Evolutionary conservation across 1,139 yeast species (phyloP).

Genomic region (Eremothecium cymbalariae): DNA sequence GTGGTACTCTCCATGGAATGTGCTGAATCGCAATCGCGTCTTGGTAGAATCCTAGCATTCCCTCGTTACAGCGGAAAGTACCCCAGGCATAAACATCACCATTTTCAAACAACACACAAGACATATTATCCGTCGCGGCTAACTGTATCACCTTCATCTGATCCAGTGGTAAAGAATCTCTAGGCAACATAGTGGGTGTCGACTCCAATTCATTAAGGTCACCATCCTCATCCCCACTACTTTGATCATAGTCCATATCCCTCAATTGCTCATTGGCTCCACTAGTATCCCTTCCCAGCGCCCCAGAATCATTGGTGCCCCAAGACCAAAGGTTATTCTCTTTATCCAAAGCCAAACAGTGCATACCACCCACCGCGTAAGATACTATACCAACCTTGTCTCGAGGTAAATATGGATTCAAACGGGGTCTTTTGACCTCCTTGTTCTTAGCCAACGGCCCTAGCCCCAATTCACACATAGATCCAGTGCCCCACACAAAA

Average conservation of each 20-base stretch:
- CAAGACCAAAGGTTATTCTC: constrained; percentile 82
- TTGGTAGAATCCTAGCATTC: constrained; percentile 68
- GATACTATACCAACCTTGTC: constrained; percentile 67
- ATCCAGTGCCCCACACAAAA: constrained; percentile 93
- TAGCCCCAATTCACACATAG: constrained; percentile 93
- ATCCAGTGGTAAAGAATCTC: constrained; percentile 42
- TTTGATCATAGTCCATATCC: constrained; percentile 50
- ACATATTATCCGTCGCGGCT: constrained; percentile 89
- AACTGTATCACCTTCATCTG: constrained; percentile 57
- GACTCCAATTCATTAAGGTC: constrained; percentile 83
- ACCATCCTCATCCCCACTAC: constrained; percentile 63
- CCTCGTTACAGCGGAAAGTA: constrained; percentile 88
- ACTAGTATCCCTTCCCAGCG: constrained; percentile 80
- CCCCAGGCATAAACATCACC: constrained; percentile 99
- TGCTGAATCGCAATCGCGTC: constrained; percentile 56
- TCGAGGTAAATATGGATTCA: constrained; percentile 63
- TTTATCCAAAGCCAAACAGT: constrained; percentile 71
- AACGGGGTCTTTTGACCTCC: constrained; percentile 90
- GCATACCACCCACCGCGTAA: constrained; percentile 94
- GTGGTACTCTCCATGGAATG: constrained; percentile 54
- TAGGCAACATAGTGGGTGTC: constrained; percentile 63
- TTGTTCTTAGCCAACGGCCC: constrained; percentile 85
- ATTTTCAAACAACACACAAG: constrained; percentile 67
- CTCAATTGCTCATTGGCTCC: constrained; percentile 52
- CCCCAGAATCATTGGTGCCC: constrained; percentile 95